Base-by-base conservation (phyloP, 352 stramenopile species). In the Lagenidium giganteum region DNA sequence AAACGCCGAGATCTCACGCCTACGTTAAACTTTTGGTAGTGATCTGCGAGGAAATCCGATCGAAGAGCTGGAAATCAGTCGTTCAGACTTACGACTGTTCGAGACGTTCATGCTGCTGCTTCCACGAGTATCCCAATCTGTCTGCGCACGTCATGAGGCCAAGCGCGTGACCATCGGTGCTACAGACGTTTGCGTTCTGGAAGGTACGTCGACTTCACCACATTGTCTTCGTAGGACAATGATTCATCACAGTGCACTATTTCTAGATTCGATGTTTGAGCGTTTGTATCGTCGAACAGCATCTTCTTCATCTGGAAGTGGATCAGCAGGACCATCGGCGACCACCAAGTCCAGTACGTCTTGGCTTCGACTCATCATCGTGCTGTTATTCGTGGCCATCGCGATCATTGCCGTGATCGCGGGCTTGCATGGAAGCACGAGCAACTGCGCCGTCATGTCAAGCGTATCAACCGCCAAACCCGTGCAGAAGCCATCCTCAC, bases 311-410 rank as follows among this genome's bases (percentile, higher is more conserved):
- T n/a, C n/a, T n/a, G n/a, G n/a, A n/a, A n/a, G n/a, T n/a, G n/a
- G n/a, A n/a, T n/a, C n/a, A n/a, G n/a, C n/a, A n/a, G n/a, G n/a
- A n/a, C n/a, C n/a, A n/a, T n/a, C n/a, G n/a, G n/a, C n/a, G n/a
- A n/a, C n/a, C n/a, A n/a, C n/a, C n/a, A n/a, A n/a, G n/a, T n/a
- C n/a, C n/a, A n/a, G n/a, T n/a, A n/a, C n/a, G n/a, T n/a, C n/a
- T n/a, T n/a, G n/a, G n/a, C n/a, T n/a, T n/a, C n/a, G n/a, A n/a
- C 37, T 65, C 21, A 65, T 65, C 32, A 40, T 57, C 42, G 51
- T 39, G 8, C 54, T 65, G 23, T 16, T 45, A 3, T 27, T 38
- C n/a, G 39, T 65, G 24, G 32, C 46, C 11, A 46, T 54, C 24
- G 49, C 50, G 17, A 27, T 65, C 3, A 57, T 57, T 1, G 56